Conservation (phyloP, 805 yeast genomes). For the Maudiozyma serrabonitensis region DNA sequence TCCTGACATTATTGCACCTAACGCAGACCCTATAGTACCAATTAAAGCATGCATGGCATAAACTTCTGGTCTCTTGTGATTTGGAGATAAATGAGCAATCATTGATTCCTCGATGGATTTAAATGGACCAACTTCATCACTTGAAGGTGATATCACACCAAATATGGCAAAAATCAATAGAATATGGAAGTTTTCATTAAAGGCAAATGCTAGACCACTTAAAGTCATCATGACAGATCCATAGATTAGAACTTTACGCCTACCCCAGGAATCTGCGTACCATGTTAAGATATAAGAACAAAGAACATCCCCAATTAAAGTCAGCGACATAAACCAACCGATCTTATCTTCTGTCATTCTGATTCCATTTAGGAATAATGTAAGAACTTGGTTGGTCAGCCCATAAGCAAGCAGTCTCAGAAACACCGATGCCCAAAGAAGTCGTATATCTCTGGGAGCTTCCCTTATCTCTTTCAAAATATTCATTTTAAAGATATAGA, state of each 20-base stretch:
- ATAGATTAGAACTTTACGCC: slow-evolving; percentile 49
- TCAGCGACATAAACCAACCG: slow-evolving; percentile 75
- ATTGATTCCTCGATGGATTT: slow-evolving; percentile 78
- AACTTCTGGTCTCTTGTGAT: slow-evolving; percentile 53
- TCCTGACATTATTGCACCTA: slow-evolving; percentile 64
- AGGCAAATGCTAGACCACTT: slow-evolving; percentile 60
- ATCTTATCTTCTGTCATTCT: slow-evolving; percentile 47
- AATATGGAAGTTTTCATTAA: slow-evolving; percentile 40
- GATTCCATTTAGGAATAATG: slow-evolving; percentile 51
- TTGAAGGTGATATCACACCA: slow-evolving; percentile 84
- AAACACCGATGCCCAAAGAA: slow-evolving; percentile 61
- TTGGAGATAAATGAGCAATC: slow-evolving; percentile 68
- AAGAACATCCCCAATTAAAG: slow-evolving; percentile 68
- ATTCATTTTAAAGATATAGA: slow-evolving; percentile 6
- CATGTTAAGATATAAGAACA: slow-evolving; percentile 65
- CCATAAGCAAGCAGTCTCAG: slow-evolving; percentile 69
- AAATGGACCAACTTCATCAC: slow-evolving; percentile 88
- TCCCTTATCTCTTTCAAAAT: slow-evolving; percentile 23
- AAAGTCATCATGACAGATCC: slow-evolving; percentile 61
- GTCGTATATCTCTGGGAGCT: slow-evolving; percentile 43
- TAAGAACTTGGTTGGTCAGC: slow-evolving; percentile 66
- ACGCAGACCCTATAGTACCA: slow-evolving; percentile 62
- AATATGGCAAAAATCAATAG: slow-evolving; percentile 62
- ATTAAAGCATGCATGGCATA: slow-evolving; percentile 67
- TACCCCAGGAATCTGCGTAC: slow-evolving; percentile 65